Percentiles rank a stretch among this genome's conserved stretches.
phyloP scores from a whole-genome alignment of 2,329 filamentous ascomycete species.

The Colletotrichum sp. region DNA sequence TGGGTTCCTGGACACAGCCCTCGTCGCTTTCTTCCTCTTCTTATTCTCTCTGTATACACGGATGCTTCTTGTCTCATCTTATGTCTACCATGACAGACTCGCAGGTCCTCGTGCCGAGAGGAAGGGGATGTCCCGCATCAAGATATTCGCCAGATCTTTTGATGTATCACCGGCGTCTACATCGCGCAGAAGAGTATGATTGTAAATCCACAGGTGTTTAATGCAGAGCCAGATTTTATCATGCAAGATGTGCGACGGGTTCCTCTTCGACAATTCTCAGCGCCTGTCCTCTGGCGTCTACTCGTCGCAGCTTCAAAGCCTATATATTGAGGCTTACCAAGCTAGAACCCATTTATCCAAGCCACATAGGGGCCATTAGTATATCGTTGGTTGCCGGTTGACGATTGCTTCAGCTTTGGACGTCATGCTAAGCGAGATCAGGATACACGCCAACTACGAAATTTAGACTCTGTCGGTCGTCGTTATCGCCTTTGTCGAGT shows the following conservation, averaged over 20 bases:
- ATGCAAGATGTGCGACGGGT: neutral
- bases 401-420: neutral
- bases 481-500: neutral
- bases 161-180: no score
- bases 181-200: no score
- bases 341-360: rapidly evolving
- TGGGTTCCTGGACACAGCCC: no score
- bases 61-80: neutral
- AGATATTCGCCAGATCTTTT: no score
- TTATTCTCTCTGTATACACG: neutral
- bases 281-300: neutral
- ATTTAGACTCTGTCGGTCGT: neutral
- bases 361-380: neutral
- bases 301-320: neutral
- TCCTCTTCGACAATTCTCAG: rapidly evolving
- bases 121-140: no score
- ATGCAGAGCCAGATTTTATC: no score
- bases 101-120: no score
- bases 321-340: neutral
- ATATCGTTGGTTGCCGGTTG: rapidly evolving
- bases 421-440: rapidly evolving
- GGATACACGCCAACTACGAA: neutral
- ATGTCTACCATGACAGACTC: no score
- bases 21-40: neutral
- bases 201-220: no score